Evolutionary conservation across 306 rosid genomes (phyloP).

Genomic region (Spatholobus suberectus): DNA sequence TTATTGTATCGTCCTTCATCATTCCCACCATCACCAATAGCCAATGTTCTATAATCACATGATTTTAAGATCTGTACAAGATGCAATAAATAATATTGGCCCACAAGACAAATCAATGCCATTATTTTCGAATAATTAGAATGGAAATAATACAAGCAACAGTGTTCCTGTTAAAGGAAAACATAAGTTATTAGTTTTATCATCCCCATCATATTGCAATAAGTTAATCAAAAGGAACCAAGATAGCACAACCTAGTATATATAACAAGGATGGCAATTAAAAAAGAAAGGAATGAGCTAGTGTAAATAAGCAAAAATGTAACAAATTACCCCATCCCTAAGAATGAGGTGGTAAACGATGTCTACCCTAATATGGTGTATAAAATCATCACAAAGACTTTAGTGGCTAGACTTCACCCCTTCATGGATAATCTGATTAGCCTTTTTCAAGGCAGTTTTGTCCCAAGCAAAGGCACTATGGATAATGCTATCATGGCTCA

Average conservation of each 20-base stretch:
- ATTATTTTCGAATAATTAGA: slow-evolving; percentile 25
- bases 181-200: slow-evolving; percentile 10
- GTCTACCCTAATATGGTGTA: too few relatives aligned
- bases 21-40: slow-evolving; percentile 98
- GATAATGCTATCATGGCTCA: too few relatives aligned
- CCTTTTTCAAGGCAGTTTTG: too few relatives aligned
- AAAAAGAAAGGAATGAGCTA: slow-evolving; percentile 9
- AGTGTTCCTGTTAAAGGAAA: slow-evolving; percentile 30
- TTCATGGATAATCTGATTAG: too few relatives aligned
- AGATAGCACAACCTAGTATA: slow-evolving; percentile 25
- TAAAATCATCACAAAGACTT: too few relatives aligned
- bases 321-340: too few relatives aligned
- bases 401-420: too few relatives aligned
- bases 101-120: slow-evolving; percentile 32
- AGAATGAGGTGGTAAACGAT: too few relatives aligned
- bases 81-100: slow-evolving; percentile 64
- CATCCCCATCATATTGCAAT: slow-evolving; percentile 1
- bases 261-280: slow-evolving; percentile 27
- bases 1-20: slow-evolving; percentile 99
- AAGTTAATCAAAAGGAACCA: slow-evolving; percentile 23
- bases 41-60: slow-evolving; percentile 94
- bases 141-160: slow-evolving; percentile 28
- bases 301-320: too few relatives aligned
- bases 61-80: slow-evolving; percentile 90
- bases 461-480: too few relatives aligned